A percentile compares a stretch with the other conserved stretches of the same genome.
These are phyloP conservation scores for Abortiporus biennis DNA, from an alignment of 1,284 basidiomycete genomes.

Conservation along the genomic window DNA sequence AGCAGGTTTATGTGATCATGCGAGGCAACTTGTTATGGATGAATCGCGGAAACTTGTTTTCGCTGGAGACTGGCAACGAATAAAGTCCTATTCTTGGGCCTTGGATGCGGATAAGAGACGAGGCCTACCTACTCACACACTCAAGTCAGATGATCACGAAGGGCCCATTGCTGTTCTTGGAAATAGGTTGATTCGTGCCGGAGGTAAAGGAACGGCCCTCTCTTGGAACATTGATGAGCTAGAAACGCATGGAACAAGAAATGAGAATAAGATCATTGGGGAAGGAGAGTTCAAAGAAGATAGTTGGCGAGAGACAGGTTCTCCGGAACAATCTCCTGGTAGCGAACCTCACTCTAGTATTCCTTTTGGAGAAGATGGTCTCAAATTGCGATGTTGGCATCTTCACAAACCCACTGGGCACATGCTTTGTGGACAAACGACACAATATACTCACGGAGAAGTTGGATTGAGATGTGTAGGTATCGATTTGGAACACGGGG, in stretches of 20 bases:
- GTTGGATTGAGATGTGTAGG: too few species aligned
- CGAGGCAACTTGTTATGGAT: not conserved
- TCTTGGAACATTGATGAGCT: not conserved
- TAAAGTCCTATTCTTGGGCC: not conserved
- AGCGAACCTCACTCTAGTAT: not conserved
- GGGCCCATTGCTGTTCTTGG: not conserved
- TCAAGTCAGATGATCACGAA: not conserved
- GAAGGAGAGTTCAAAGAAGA: not conserved
- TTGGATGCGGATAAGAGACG: too few species aligned
- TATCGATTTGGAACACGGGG: not conserved
- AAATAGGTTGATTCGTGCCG: not conserved
- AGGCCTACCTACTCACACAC: not conserved
- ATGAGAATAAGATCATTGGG: conserved; percentile 5
- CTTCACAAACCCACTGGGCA: not conserved
- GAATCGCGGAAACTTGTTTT: not conserved
- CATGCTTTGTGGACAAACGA: not conserved
- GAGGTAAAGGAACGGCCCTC: not conserved
- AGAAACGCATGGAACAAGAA: conserved; percentile 7
- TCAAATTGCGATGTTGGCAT: not conserved
- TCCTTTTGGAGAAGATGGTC: not conserved
- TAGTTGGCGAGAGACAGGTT: not conserved
- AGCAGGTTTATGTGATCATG: not conserved
- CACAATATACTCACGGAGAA: not conserved
- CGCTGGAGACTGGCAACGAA: not conserved
- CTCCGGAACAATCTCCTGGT: not conserved